Conservation (phyloP, 176 grass and related monocot species). For the Stipa capillata region DNA sequence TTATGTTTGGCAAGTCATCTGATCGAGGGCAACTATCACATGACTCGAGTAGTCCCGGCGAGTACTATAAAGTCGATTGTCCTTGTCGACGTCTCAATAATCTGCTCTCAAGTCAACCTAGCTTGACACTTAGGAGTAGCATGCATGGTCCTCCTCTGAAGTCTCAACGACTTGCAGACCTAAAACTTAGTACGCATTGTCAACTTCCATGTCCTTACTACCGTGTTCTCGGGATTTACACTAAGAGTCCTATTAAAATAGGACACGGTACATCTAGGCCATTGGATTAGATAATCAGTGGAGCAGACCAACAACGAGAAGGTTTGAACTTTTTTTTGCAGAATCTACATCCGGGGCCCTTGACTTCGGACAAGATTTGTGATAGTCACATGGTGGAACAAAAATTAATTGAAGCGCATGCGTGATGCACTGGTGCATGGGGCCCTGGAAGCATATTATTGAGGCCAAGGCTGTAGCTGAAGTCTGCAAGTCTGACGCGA, state of each 20-base stretch:
- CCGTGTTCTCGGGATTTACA: not conserved
- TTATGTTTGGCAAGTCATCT: not conserved
- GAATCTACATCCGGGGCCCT: too few relatives aligned
- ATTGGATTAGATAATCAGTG: not conserved
- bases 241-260: not conserved
- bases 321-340: too few relatives aligned
- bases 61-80: not conserved
- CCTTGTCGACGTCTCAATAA: conserved; percentile 22
- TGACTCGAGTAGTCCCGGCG: not conserved
- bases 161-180: too few relatives aligned
- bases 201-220: not conserved
- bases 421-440: too few relatives aligned
- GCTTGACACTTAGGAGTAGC: not conserved
- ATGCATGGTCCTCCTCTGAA: not conserved
- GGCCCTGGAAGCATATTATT: too few relatives aligned
- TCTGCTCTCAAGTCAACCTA: conserved; percentile 15
- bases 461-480: too few relatives aligned
- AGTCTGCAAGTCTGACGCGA: not conserved
- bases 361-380: not conserved
- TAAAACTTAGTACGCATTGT: not conserved
- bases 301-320: not conserved
- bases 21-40: not conserved
- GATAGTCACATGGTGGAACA: not conserved
- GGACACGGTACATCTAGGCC: not conserved
- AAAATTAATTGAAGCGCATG: not conserved